Base-by-base conservation (phyloP, 768 basidiomycete genomes). In the Podaxis sp. region DNA sequence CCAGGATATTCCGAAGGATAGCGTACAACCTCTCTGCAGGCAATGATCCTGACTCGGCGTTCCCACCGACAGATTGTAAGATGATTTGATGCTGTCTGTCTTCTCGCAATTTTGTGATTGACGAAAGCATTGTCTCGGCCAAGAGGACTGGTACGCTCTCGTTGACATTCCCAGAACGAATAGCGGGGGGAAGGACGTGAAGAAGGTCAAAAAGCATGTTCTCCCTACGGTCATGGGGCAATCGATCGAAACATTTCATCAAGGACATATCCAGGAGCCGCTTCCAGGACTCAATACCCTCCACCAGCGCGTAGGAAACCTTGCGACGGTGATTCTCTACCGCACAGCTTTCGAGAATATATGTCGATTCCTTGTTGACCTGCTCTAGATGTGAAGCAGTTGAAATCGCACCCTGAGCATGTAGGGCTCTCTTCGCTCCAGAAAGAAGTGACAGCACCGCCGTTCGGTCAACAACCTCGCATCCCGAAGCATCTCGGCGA, bases 191-290 rank as follows among this genome's bases (percentile, higher is more conserved):
- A 22, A 97, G 81, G 22, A 92, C 87, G 68, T 92, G 89, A 19
- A 99, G 82, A 19, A 99, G 78, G 71, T 97, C 96, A 68, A 96
- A 93, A 4, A 97, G 80, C 80, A 96, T 89, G 64, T 87, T 88
- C 74, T 98, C 95, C 26, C 93, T 84, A 26, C 85, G 87, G 63
- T 94, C 91, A 65, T 88, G 85, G 0, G 92, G 89, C 12, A 97
- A 80, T 38, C 89, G 87, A 63, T 87, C 82, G 75, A 96, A 96
- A 61, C 93, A 93, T 70, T 94, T 94, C 33, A 87, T 87, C 17
- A 99, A 82, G 1, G 89, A 85, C 71, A 94, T 87, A 76, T 96
- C 93, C 57, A 99, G 80, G 40, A 95, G 72, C 42, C 88, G 81
- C 62, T 89, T 86, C 96, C 96, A 98, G 0, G 95, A 82, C 63